A percentile compares a stretch with the other conserved stretches of the same genome.
Conservation (phyloP, 768 basidiomycete species). For the Kwoniella mangroviensis region DNA sequence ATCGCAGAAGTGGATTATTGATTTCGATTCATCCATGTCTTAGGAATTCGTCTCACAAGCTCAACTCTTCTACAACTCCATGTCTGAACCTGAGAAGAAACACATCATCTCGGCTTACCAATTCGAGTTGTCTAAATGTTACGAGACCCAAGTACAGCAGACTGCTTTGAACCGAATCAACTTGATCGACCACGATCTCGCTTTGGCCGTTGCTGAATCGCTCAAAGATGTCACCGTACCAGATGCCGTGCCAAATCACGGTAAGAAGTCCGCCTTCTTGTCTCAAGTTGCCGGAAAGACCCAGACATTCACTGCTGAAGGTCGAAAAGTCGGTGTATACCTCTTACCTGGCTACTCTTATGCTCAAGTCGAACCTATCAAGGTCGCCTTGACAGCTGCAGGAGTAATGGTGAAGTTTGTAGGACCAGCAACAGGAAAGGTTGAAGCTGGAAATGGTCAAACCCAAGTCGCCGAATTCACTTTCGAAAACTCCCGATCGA, state of each 20-base stretch:
- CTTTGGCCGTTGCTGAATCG: constrained; percentile 68
- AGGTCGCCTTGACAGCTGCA: constrained; percentile 63
- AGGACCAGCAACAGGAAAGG: constrained; percentile 68
- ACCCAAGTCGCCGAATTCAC: constrained; percentile 66
- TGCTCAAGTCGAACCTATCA: constrained; percentile 66
- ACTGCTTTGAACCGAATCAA: constrained; percentile 71
- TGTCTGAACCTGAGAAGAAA: constrained; percentile 69
- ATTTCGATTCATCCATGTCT: too few species aligned
- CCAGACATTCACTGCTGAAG: constrained; percentile 60
- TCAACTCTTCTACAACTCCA: constrained; percentile 84
- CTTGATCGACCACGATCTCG: constrained; percentile 75
- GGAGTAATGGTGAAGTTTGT: constrained; percentile 62
- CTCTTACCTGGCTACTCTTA: constrained; percentile 75
- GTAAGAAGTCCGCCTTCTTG: constrained; percentile 64
- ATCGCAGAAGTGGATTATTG: too few species aligned
- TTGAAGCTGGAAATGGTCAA: constrained; percentile 58
- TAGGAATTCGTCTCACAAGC: constrained; percentile 77
- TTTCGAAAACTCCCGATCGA: constrained; percentile 68
- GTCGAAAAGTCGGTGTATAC: constrained; percentile 74
- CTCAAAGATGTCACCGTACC: constrained; percentile 69
- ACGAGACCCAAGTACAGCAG: constrained; percentile 73
- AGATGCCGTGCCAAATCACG: constrained; percentile 65
- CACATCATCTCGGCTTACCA: constrained; percentile 73
- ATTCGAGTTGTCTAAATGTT: constrained; percentile 84
- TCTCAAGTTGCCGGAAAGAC: constrained; percentile 63